Percentiles rank a stretch among this genome's conserved stretches.
Conservation (phyloP, 768 basidiomycete species). For the Lactarius akahatsu region DNA sequence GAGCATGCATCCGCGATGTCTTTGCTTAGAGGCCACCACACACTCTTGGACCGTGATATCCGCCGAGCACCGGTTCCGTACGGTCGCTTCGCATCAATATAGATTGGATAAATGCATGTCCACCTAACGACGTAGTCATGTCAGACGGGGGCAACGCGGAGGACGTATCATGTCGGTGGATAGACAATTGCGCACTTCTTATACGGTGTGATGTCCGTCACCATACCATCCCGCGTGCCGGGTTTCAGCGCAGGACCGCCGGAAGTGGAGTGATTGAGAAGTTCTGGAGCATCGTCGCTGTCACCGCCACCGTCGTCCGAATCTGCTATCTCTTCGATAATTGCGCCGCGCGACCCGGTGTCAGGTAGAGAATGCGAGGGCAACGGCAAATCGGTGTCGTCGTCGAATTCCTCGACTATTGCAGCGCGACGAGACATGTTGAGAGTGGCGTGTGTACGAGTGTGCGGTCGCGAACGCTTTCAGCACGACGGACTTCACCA, state of each 20-base stretch:
- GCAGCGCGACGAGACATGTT: constrained; percentile 70
- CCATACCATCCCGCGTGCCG: constrained; percentile 32
- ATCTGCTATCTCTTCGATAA: constrained; percentile 63
- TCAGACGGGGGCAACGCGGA: constrained; percentile 21
- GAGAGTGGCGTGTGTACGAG: not conserved
- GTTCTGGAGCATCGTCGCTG: constrained; percentile 29
- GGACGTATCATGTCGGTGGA: constrained; percentile 17
- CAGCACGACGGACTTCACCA: not conserved
- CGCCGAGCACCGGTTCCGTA: constrained; percentile 82
- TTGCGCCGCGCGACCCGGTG: constrained; percentile 66
- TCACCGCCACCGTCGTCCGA: constrained; percentile 47
- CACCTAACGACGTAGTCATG: constrained; percentile 52
- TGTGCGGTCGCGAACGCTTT: not conserved
- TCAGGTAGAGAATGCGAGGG: constrained; percentile 66
- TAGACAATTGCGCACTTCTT: constrained; percentile 58
- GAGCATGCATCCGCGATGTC: constrained; percentile 86
- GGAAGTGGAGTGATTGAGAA: constrained; percentile 57
- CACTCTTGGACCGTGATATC: constrained; percentile 69
- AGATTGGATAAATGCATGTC: constrained; percentile 96
- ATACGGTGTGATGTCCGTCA: constrained; percentile 79
- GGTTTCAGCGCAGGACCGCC: constrained; percentile 38
- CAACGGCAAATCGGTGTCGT: constrained; percentile 88
- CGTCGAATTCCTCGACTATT: constrained; percentile 83
- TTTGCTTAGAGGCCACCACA: constrained; percentile 96
- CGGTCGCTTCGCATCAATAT: constrained; percentile 92